Base-by-base conservation (phyloP, 2,329 filamentous ascomycete species). In the Tolypocladium guangdongense region DNA sequence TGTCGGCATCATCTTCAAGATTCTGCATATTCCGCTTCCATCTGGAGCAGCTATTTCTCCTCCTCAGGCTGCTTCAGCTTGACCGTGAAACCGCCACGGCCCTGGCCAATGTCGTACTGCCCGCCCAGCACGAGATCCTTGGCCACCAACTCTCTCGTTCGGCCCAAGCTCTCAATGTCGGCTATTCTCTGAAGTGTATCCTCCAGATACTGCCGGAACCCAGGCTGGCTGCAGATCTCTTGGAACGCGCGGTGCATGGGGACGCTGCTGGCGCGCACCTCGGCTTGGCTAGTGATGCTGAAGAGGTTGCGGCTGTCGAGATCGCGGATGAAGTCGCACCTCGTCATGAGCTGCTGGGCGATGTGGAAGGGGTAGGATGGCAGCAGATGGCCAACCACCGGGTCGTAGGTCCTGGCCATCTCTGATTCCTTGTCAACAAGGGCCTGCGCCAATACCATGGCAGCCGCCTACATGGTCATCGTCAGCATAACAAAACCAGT, bases 261-360 rank as follows among this genome's bases (percentile, higher is more conserved):
- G 30, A 99, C 92, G 2, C 86, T 92, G 68, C 95, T 92, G 1
- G 93, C 93, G 48, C 93, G 84, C 8, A 99, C 93, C 67, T 87
- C 86, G 18, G 91, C 90, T 41, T 81, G 79, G 54, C 85, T 89
- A 56, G 95, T 92, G 63, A 99, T 97, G 57, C 88, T 93, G 71
- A 97, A 96, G 55, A 99, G 82, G 66, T 97, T 97, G 56, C 93
- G 81, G 58, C 93, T 88, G 71, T 99, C 93, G 65, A 97, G 91
- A 56, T 84, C 79, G 60, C 93, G 84, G 63, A 97, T 91, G 67
- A 97, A 99, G 69, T 99, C 93, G 55, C 90, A 86, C 52, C 93
- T 81, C 16, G 93, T 97, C 92, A 96, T 96, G 66, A 96, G 86
- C 69, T 96, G 80, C 57, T 92, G 86, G 0, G 90, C 89, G 60